A percentile compares a stretch with the other conserved stretches of the same genome.
These are phyloP conservation scores for Mycena citricolor DNA, from an alignment of 1,284 basidiomycete genomes.

Conservation along the genomic window DNA sequence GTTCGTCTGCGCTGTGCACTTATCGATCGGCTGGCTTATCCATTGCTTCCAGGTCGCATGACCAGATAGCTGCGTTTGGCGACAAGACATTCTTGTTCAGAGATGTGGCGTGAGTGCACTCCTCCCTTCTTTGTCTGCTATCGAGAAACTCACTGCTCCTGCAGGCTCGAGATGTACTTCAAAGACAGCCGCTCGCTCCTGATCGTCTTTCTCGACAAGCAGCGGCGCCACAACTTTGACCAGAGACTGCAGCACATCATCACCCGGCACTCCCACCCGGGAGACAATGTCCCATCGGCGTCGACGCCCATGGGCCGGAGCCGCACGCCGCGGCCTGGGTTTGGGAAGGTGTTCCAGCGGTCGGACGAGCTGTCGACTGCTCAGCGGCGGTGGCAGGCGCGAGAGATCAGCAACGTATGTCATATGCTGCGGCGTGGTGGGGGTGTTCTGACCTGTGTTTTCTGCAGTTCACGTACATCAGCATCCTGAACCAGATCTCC, in stretches of 20 bases:
- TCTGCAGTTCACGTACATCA: conserved; percentile 79
- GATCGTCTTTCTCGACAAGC: conserved; percentile 73
- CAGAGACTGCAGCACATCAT: conserved; percentile 58
- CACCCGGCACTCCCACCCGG: conserved; percentile 20
- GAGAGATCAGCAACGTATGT: conserved; percentile 84
- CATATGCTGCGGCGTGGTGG: neutral
- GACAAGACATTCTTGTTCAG: conserved; percentile 87
- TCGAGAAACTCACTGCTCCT: conserved; percentile 6
- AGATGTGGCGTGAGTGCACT: conserved; percentile 74
- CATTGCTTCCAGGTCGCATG: conserved; percentile 61
- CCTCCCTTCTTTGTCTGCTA: neutral
- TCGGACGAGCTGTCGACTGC: conserved; percentile 67
- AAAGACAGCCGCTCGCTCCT: conserved; percentile 83
- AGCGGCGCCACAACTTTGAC: conserved; percentile 63
- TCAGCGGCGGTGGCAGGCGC: conserved; percentile 78
- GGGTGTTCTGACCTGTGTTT: conserved; percentile 13
- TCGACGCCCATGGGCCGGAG: conserved; percentile 45
- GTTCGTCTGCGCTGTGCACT: conserved; percentile 37
- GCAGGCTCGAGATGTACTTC: conserved; percentile 86
- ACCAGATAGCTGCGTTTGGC: conserved; percentile 75
- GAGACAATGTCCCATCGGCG: conserved; percentile 38
- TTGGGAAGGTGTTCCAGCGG: conserved; percentile 49
- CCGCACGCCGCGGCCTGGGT: conserved; percentile 58
- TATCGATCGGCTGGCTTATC: neutral
- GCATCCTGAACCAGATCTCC: conserved; percentile 85